Conservation (phyloP, 306 rosid species). For the Abrus pulchellus region DNA sequence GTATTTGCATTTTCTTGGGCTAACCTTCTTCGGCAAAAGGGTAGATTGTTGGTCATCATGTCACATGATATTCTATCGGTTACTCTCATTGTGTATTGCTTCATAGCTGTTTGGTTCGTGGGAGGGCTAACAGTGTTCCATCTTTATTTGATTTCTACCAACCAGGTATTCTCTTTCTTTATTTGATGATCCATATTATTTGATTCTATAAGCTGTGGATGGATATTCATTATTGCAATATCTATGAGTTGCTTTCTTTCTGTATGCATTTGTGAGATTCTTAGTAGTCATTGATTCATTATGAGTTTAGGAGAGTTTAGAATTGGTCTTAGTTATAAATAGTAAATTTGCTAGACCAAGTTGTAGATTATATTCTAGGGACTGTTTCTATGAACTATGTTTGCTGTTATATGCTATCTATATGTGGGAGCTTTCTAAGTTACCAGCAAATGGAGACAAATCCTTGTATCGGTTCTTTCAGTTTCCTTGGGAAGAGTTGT, state of each 20-base stretch:
- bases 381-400: background rate
- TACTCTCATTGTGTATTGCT: conserved; percentile 85
- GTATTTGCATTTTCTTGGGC: conserved; percentile 87
- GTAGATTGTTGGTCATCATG: conserved; percentile 60
- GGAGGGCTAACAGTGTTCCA: conserved; percentile 95
- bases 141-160: conserved; percentile 81
- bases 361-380: background rate
- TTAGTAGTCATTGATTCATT: background rate
- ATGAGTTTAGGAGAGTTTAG: background rate
- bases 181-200: background rate
- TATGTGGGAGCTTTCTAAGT: background rate
- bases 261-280: background rate
- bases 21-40: conserved; percentile 64
- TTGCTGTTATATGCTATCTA: conserved; percentile 9
- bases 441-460: conserved; percentile 2
- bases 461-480: conserved; percentile 8
- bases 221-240: background rate
- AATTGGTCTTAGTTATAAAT: background rate
- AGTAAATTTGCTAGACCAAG: background rate
- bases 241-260: background rate
- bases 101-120: conserved; percentile 86
- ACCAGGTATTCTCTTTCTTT: conserved; percentile 69
- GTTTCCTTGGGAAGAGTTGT: background rate
- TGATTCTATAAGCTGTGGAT: background rate
- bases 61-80: conserved; percentile 68